Conservation (phyloP, 352 stramenopile genomes). For the Plasmopara halstedii region DNA sequence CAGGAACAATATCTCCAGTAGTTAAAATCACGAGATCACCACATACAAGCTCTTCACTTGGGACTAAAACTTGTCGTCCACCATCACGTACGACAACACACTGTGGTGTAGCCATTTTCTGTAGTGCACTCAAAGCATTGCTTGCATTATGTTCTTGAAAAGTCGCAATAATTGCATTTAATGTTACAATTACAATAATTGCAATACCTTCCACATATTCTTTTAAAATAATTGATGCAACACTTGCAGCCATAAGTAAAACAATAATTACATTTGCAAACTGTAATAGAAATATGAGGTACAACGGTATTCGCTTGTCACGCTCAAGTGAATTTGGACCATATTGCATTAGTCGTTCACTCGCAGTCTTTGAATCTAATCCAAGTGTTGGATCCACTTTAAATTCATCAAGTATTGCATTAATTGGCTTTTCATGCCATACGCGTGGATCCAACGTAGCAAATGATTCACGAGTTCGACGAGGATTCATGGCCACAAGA, state of each 20-base stretch:
- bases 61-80: constrained; percentile 39
- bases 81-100: constrained; percentile 50
- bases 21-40: constrained; percentile 81
- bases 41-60: constrained; percentile 51
- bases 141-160: constrained; percentile 58
- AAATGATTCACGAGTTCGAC: constrained; percentile 57
- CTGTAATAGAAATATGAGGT: constrained; percentile 65
- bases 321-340: constrained; percentile 44
- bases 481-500: constrained; percentile 33
- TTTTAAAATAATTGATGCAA: constrained; percentile 58
- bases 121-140: constrained; percentile 60
- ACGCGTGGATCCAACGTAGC: constrained; percentile 31
- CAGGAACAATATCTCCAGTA: constrained; percentile 90
- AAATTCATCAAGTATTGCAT: constrained; percentile 33
- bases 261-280: constrained; percentile 76
- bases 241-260: constrained; percentile 44
- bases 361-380: constrained; percentile 24
- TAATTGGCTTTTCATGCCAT: constrained; percentile 48
- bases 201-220: constrained; percentile 64
- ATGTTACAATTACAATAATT: constrained; percentile 65
- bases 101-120: constrained; percentile 66
- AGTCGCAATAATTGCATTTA: constrained; percentile 66
- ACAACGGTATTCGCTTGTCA: constrained; percentile 46
- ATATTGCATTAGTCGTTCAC: constrained; percentile 29
- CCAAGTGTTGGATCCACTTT: constrained; percentile 32